Conservation (phyloP, 2,329 filamentous ascomycete species). For the Botrytis byssoidea region DNA sequence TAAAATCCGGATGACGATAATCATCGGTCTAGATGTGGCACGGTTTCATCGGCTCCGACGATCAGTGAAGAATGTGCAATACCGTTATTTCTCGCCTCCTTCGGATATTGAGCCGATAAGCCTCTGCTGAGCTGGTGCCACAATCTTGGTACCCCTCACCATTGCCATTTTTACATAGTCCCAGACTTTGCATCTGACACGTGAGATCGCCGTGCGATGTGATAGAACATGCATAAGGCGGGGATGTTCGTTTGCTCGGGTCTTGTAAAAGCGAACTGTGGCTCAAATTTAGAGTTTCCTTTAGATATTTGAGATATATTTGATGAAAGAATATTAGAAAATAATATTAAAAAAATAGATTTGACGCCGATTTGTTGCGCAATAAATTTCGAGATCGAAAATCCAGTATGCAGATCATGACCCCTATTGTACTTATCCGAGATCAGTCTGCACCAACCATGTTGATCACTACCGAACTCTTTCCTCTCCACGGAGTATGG, state of each 20-base stretch:
- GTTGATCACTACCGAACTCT: not conserved
- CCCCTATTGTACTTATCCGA: conserved; percentile 12
- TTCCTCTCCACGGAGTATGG: not conserved
- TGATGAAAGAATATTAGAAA: not conserved
- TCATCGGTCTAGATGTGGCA: not conserved
- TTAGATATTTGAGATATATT: not conserved
- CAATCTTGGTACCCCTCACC: not conserved
- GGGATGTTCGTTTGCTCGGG: too few species aligned
- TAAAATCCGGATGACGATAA: not conserved
- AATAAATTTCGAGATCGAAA: not conserved
- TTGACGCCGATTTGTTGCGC: not conserved
- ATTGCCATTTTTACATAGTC: not conserved
- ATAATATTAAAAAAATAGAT: too few species aligned
- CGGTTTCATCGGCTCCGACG: not conserved
- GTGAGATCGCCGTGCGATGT: not conserved
- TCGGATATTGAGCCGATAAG: not conserved
- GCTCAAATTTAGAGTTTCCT: not conserved
- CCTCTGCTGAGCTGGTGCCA: not conserved
- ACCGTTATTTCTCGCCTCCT: not conserved
- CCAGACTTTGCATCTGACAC: not conserved
- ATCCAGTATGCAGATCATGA: not conserved
- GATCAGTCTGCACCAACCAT: not conserved
- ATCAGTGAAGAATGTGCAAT: not conserved
- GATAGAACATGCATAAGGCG: not conserved
- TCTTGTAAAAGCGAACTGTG: not conserved